Evolutionary conservation across 495 filamentous ascomycete genomes (phyloP), one percentile per base, ranked within the genome.

Genomic region (Aspergillus mulundensis): DNA sequence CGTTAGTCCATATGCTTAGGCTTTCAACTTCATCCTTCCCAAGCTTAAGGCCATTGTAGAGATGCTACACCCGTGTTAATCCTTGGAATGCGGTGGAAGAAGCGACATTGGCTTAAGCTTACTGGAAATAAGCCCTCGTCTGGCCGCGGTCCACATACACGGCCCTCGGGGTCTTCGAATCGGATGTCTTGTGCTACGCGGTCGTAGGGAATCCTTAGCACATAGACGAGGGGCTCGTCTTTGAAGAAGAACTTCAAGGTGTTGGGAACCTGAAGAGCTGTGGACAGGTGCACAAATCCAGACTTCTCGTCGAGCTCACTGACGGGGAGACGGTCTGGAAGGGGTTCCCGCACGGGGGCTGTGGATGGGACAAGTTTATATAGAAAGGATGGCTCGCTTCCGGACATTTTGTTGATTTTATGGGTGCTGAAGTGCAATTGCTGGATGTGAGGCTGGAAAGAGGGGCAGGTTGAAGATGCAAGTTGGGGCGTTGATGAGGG

Each of bases 191-290:
- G 53, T 14, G 60, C 59, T 8, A 78, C 56, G 69, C 81, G 57
- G 82, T 84, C 6, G 88, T 95, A 91, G 56, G 79, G 41, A 77
- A 93, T 68, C 81, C 91, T 58, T 79, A 95, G 69, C 69, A 93
- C 69, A 78, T 96, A 65, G 81, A 91, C 46, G 79, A 90, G 64
- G 69, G 84, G 64, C 73, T 97, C 58, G 81, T 90, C 57, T 63
- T 90, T 60, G 87, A 91, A 55, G 84, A 93, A 58, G 70, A 87
- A 62, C 70, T 95, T 75, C 41, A 78, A 47, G 0, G 75, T 78
- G 34, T 71, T 72, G 34, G 71, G 66, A 4, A 78, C 67, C 44
- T 78, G 75, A 14, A 66, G 60, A 21, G 72, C 66, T 24, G 62
- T 70, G 7, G 73, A 77, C 2, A 78, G 70, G 50, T 78, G 75